Conservation (phyloP, 805 yeast species). For the Sugiyamaella boreocaroliniensis region DNA sequence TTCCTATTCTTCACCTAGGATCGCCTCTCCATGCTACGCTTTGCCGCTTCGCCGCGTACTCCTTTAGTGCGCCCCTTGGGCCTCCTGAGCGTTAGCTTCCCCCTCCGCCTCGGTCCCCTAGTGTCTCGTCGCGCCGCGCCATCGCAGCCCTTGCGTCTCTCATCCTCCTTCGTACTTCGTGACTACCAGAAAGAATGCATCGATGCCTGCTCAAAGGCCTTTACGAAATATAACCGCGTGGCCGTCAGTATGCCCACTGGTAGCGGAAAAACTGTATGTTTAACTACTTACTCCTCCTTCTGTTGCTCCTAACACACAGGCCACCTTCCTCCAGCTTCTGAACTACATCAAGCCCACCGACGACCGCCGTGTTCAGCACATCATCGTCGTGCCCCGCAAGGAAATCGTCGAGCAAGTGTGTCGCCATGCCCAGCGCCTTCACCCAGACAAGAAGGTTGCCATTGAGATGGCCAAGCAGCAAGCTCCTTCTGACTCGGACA, state of each 20-base stretch:
- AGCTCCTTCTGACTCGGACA: constrained; percentile 46
- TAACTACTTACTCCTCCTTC: too few species aligned
- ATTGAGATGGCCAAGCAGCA: constrained; percentile 60
- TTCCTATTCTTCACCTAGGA: neutral
- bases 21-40: neutral
- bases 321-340: constrained; percentile 22
- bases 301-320: neutral
- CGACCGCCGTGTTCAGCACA: constrained; percentile 31
- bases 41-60: too few species aligned
- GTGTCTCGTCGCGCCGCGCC: neutral
- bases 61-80: too few species aligned
- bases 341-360: constrained; percentile 29
- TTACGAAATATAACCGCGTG: constrained; percentile 42
- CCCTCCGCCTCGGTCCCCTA: too few species aligned
- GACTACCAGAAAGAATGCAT: constrained; percentile 47
- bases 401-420: constrained; percentile 74
- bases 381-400: constrained; percentile 73
- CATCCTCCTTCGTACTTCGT: neutral
- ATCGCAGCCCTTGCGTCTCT: neutral
- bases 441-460: constrained; percentile 49
- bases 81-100: too few species aligned
- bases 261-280: constrained; percentile 79
- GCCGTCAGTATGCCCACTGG: constrained; percentile 91
- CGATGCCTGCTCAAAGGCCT: constrained; percentile 43
- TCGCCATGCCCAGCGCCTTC: constrained; percentile 37